Conservation (phyloP, 768 basidiomycete genomes). For the Kondoa malvinella region DNA sequence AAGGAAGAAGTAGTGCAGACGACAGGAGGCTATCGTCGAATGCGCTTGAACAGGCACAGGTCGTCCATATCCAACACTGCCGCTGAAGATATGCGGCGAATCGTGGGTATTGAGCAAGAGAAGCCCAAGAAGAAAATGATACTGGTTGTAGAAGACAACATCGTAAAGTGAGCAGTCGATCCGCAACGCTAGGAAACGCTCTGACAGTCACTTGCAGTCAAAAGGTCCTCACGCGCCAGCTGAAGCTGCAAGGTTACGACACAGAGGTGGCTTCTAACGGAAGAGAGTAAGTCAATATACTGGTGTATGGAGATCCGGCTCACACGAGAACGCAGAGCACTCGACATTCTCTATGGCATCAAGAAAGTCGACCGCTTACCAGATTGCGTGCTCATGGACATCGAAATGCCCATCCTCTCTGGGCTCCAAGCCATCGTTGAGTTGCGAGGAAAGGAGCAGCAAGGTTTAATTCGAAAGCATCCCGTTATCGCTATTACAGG, state of each 20-base stretch:
- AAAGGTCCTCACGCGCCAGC: conserved; percentile 20
- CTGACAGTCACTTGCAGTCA: conserved; percentile 8
- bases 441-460: not conserved
- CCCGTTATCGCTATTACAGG: conserved; percentile 18
- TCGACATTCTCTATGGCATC: not conserved
- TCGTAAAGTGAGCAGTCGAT: conserved; percentile 8
- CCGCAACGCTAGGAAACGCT: not conserved
- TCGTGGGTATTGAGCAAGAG: no score
- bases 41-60: not conserved
- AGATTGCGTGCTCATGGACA: conserved; percentile 11
- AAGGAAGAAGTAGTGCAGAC: not conserved
- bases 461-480: conserved; percentile 1
- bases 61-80: no score
- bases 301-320: conserved; percentile 1
- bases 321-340: not conserved
- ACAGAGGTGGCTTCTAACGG: conserved; percentile 17
- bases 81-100: no score
- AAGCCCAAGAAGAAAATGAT: not conserved
- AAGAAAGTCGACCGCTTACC: not conserved
- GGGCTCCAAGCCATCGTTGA: conserved; percentile 2
- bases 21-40: not conserved
- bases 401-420: conserved; percentile 19
- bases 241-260: conserved; percentile 16
- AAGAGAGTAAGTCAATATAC: conserved; percentile 16
- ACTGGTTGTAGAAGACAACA: conserved; percentile 18